Base-by-base conservation (phyloP, 2,329 filamentous ascomycete genomes). In the Aspergillus alliaceus region DNA sequence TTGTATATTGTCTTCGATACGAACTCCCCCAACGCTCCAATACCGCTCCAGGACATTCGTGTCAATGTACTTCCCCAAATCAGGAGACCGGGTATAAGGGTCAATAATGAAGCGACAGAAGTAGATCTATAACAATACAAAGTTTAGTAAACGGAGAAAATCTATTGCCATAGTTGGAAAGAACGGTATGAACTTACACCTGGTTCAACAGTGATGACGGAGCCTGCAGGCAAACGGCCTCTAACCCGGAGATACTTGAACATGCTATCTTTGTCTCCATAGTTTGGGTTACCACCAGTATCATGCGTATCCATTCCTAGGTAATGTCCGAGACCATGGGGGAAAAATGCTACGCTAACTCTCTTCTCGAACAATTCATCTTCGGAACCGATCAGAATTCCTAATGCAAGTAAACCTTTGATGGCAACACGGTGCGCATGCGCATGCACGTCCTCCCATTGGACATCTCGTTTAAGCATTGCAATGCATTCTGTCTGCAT, bases 231-330 rank as follows among this genome's bases (percentile, higher is more conserved):
- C 48, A 97, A 74, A 22, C 77, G 82, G 12, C 90, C 88, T 53
- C 95, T 81, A 37, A 96, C 87, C 44, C 95, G 83, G 59, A 99
- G 79, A 70, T 97, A 98, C 53, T 86, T 83, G 77, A 97, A 98
- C 82, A 97, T 86, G 34, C 84, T 80, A 72, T 99, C 93, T 58
- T 83, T 79, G 70, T 99, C 95, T 8, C 80, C 80, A 66, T 90
- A 91, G 74, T 93, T 89, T 34, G 90, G 81, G 71, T 91, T 87
- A 22, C 90, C 90, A 59, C 89, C 90, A 0, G 87, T 90, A 69
- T 97, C 93, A 72, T 97, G 93, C 2, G 92, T 96, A 72, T 97
- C 93, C 83, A 97, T 88, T 60, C 93, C 93, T 9, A 97, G 80
- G 72, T 96, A 93, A 75, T 97, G 93, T 0, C 93, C 93, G 1